phyloP scores from a whole-genome alignment of 768 basidiomycete genomes.

The Tulasnella sp. region DNA sequence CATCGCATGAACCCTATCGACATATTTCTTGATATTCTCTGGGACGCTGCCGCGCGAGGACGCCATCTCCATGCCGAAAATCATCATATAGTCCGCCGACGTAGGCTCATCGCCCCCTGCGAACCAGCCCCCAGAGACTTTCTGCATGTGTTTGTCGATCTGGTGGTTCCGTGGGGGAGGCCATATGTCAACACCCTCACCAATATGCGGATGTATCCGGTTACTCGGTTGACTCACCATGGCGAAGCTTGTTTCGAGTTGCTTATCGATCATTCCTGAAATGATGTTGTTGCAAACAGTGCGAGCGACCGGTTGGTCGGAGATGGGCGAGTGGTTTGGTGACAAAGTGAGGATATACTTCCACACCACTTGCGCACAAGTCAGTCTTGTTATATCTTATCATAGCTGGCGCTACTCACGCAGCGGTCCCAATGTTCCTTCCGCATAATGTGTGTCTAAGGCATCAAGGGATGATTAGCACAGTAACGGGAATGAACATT shows the following conservation, averaged over 20 bases:
- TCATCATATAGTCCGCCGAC: conserved; percentile 38
- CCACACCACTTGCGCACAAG: conserved; percentile 12
- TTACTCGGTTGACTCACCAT: conserved; percentile 23
- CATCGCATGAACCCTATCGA: conserved; percentile 33
- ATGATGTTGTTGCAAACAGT: conserved; percentile 14
- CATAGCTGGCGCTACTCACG: background rate
- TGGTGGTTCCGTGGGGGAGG: too few species aligned
- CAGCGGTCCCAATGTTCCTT: conserved; percentile 22
- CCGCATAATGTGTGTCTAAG: conserved; percentile 22
- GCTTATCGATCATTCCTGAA: conserved; percentile 23
- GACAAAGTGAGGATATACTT: conserved; percentile 18
- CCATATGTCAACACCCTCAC: background rate
- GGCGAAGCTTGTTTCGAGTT: conserved; percentile 24
- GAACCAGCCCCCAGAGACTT: conserved; percentile 25
- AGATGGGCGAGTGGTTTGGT: conserved; percentile 16
- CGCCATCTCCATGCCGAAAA: conserved; percentile 30
- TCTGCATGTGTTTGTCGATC: conserved; percentile 33
- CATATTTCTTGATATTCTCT: conserved; percentile 27
- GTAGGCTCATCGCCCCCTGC: conserved; percentile 35
- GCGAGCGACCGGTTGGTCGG: conserved; percentile 17
- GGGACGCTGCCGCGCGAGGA: background rate
- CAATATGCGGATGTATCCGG: background rate
- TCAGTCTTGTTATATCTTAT: background rate
- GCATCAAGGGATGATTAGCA: background rate
- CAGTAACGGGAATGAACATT: background rate